Base-by-base conservation (phyloP, 116 monocot species). In the Papilionanthe hybrid region DNA sequence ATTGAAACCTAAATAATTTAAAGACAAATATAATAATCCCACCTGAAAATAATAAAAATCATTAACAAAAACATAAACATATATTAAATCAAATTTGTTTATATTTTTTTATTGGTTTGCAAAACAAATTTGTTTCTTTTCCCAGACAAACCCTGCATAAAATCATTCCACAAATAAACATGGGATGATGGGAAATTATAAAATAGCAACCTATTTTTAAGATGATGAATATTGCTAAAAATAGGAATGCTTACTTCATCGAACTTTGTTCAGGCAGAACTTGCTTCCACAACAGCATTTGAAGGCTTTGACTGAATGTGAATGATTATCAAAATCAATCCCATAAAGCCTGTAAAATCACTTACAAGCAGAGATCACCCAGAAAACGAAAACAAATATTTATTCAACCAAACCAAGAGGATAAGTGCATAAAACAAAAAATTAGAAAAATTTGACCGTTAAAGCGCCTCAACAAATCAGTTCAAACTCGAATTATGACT, bases 261-360 rank as follows among this genome's bases (percentile, higher is more conserved):
- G 76, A 1, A 56, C 75, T 32, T 42, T 65, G 42, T 76, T 78
- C 45, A 74, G 44, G 60, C 83, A 86, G 19, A 73, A 80, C 55
- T 44, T 79, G 80, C 84, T 84, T 76, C 76, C 79, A 80, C 84
- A 84, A 25, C 55, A 76, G 76, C 84, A 84, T 84, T 76, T 76
- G 71, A 84, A 84, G 42, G 84, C 80, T 76, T 84, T 84, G 18
- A 84, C 13, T 43, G 79, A 80, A 42, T 79, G 84, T 37, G 42
- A 41, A 29, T 17, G 66, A 68, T 75, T 80, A 55, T 80, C 80
- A 84, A 84, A 84, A 55, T 84, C 77, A 77, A 85, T 85, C 18
- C 74, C 81, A 50, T 78, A n/a, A 85, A 75, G 77, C 81, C 81
- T 85, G 81, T 77, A n/a, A 77, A 77, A 5, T 48, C 53, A 10